A percentile compares a stretch with the other conserved stretches of the same genome.
Evolutionary conservation across 176 grass and related monocot genomes (phyloP).

Genomic region (Stipa capillata): DNA sequence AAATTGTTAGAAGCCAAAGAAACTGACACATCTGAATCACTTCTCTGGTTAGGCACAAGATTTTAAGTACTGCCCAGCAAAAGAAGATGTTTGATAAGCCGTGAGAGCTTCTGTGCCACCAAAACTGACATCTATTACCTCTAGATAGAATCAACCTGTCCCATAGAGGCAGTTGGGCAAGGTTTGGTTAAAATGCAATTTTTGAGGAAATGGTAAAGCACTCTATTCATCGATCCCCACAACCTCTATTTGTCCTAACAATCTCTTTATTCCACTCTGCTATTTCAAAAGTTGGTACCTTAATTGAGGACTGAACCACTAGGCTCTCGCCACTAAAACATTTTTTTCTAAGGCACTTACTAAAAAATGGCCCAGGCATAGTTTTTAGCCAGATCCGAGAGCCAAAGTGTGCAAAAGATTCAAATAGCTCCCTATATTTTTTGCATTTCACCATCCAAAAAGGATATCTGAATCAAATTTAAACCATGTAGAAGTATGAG

Average conservation of each 20-base stretch:
- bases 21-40: neutral
- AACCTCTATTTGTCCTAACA: no score
- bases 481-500: neutral
- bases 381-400: neutral
- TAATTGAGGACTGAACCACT: neutral
- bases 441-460: neutral
- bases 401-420: neutral
- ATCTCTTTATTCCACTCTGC: neutral
- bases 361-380: neutral
- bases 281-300: neutral
- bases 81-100: neutral
- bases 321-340: neutral
- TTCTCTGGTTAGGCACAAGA: neutral
- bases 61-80: neutral
- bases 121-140: neutral
- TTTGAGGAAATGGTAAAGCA: neutral
- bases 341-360: neutral
- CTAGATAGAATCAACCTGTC: neutral
- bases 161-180: neutral
- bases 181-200: neutral
- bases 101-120: neutral
- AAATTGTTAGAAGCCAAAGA: neutral
- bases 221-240: neutral
- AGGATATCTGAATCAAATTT: neutral
- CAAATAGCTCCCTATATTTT: neutral